Conservation (phyloP, 768 basidiomycete genomes). For the Collybia nuda region DNA sequence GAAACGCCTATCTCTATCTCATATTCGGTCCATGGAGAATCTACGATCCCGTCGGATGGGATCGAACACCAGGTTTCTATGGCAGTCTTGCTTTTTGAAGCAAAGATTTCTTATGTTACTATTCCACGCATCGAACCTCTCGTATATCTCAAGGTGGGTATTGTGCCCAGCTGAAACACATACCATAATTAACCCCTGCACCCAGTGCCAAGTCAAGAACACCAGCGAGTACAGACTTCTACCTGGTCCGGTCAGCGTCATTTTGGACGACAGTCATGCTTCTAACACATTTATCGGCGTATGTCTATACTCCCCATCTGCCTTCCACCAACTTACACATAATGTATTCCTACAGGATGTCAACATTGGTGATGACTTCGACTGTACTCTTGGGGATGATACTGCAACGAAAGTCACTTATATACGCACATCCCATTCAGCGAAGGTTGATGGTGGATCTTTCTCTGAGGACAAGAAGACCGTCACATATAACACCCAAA, state of each 20-base stretch:
- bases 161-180: not conserved
- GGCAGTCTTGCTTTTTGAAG: conserved; percentile 46
- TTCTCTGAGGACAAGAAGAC: conserved; percentile 44
- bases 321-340: not conserved
- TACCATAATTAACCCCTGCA: not conserved
- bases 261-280: conserved; percentile 57
- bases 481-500: conserved; percentile 43
- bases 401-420: conserved; percentile 44
- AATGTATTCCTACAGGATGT: conserved; percentile 35
- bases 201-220: conserved; percentile 52
- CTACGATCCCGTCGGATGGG: conserved; percentile 57
- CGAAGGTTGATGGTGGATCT: conserved; percentile 32
- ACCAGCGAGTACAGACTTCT: conserved; percentile 57
- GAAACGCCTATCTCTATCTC: conserved; percentile 54
- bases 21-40: conserved; percentile 48
- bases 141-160: conserved; percentile 50
- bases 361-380: conserved; percentile 48
- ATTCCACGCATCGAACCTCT: conserved; percentile 49
- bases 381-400: conserved; percentile 54
- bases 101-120: conserved; percentile 43
- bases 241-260: conserved; percentile 51
- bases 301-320: conserved; percentile 9
- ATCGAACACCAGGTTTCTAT: conserved; percentile 54
- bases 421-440: conserved; percentile 29
- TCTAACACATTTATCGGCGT: conserved; percentile 49